Base-by-base conservation (phyloP, 768 basidiomycete species). In the Boletus vinaceobasis region DNA sequence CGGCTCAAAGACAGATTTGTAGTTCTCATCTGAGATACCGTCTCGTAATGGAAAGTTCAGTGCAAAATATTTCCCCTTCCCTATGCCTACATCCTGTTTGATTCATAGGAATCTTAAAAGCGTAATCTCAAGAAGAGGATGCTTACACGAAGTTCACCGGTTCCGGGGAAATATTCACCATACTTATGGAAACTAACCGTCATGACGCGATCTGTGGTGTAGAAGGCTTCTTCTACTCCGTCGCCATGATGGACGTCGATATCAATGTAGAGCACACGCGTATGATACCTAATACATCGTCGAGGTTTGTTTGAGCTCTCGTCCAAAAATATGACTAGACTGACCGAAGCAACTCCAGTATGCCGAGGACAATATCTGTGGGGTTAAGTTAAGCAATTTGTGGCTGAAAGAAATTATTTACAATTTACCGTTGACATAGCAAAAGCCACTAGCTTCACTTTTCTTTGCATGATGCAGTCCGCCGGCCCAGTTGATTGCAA, bases 181-280 rank as follows among this genome's bases (percentile, higher is more conserved):
- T 98, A 99, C 72, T 98, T 98, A 70, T 99, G 97, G 73, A 98
- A 97, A 63, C 91, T 94, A 65, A 87, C 87, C 0, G 96, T 98
- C 97, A 98, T 98, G 53, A 99, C 97, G 42, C 97, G 82, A 69
- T 99, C 96, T 21, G 97, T 98, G 4, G 94, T 95, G 71, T 98
- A 99, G 71, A 99, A 99, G 0, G 97, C 97, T 72, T 99, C 97
- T 69, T 99, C 97, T 23, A 99, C 97, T 40, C 97, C 97, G 71
- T 99, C 97, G 15, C 97, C 97, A 58, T 99, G 97, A 68, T 99
- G 97, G 1, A 97, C 92, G 68, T 99, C 97, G 55, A 99, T 95
- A 67, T 99, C 97, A 61, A 99, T 94, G 73, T 99, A 99, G 21
- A 99, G 79, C 29, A 99, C 97, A 33, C 97, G 83, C 13, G 83